phyloP scores from a whole-genome alignment of 805 yeast genomes.

The Dipodascus geniculatus region DNA sequence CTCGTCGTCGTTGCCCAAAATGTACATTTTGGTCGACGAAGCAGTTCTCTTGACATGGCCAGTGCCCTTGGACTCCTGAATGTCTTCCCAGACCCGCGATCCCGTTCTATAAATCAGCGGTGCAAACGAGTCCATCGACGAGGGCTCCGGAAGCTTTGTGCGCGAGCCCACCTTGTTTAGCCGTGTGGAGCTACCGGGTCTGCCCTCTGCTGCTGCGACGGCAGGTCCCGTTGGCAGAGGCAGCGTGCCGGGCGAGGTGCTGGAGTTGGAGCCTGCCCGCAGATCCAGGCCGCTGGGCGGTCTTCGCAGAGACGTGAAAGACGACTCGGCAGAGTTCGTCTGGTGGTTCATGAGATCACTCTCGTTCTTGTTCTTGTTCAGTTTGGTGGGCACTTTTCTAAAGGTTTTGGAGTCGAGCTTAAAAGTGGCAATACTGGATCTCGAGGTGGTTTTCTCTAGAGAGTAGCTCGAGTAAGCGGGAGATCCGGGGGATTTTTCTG shows the following conservation, averaged over 20 bases:
- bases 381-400: neutral
- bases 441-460: neutral
- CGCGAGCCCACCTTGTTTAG: neutral
- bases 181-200: neutral
- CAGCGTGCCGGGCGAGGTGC: too few species aligned
- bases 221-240: too few species aligned
- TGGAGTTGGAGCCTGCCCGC: too few species aligned
- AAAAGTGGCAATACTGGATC: neutral
- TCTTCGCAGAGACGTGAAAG: neutral
- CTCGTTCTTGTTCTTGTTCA: neutral
- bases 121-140: slow-evolving; percentile 4
- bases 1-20: slow-evolving; percentile 1
- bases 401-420: neutral
- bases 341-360: neutral
- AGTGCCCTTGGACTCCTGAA: slow-evolving; percentile 16
- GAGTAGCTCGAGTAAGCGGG: neutral
- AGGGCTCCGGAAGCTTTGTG: neutral
- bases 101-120: slow-evolving; percentile 18
- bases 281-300: neutral
- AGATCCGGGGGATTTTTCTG: neutral
- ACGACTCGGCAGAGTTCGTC: neutral
- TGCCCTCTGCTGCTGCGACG: too few species aligned
- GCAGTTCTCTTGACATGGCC: slow-evolving; percentile 13
- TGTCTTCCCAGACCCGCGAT: slow-evolving; percentile 19
- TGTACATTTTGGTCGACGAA: slow-evolving; percentile 8